Evolutionary conservation across 768 basidiomycete species (phyloP), one percentile per base, ranked within the genome.

Genomic region (Sarcomyxa edulis): DNA sequence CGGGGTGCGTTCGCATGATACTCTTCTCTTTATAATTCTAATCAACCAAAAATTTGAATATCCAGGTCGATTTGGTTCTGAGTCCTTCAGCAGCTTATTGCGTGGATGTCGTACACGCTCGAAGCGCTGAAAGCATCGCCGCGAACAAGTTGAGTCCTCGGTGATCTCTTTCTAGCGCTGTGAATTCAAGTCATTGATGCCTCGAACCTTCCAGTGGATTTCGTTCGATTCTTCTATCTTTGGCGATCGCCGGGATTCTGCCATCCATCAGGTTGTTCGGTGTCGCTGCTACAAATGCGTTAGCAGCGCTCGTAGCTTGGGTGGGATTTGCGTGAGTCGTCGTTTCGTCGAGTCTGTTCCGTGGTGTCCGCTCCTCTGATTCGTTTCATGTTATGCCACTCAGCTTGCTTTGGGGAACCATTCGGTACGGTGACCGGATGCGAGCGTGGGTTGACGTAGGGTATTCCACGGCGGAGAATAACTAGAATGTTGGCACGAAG

Each of bases 101-200:
- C 20, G 69, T 84, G 4, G 84, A 85, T 44, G 55, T 83, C 9
- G 45, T 84, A 56, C 80, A 76, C 24, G 51, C 62, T 19, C 66
- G 69, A 15, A 83, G 82, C 45, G 78, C 82, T 3, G 81, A 85
- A 49, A 64, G 68, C n/a, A 66, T 71, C 55, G 81, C 78, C 3
- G 79, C 74, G 0, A 62, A 60, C 37, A 59, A 58, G 83, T 82
- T 37, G 21, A 74, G 64, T 32, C 35, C 31, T 9, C 16, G 3
- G 37, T 33, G 12, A 10, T 29, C 10, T 5, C 22, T 25, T 24
- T 23, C 11, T 14, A 20, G 14, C 32, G 3, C 15, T 19, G 24
- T 2, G 14, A 7, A 21, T 35, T 20, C 33, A 10, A n/a, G n/a
- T n/a, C n/a, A n/a, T n/a, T n/a, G n/a, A n/a, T n/a, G n/a, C n/a